Percentiles rank a stretch among this genome's conserved stretches.
phyloP scores from a whole-genome alignment of 495 filamentous ascomycete species.

The Penicillium cosmopolitanum region DNA sequence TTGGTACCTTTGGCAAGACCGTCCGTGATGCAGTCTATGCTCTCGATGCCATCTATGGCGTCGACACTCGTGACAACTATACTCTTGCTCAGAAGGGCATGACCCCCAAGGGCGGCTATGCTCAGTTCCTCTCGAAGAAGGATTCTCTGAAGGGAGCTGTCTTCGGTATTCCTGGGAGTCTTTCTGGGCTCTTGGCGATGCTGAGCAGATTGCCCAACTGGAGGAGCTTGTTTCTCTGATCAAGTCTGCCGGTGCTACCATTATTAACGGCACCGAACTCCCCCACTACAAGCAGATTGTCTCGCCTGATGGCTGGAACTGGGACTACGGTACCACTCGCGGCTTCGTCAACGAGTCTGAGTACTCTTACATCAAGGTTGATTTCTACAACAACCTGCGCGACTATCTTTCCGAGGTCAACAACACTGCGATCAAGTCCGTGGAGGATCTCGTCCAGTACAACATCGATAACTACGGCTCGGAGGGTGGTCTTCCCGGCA shows the following conservation, averaged over 20 bases:
- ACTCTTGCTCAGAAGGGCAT: constrained; percentile 57
- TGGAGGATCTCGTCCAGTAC: constrained; percentile 71
- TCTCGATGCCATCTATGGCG: constrained; percentile 67
- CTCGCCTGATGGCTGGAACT: constrained; percentile 67
- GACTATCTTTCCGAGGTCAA: constrained; percentile 65
- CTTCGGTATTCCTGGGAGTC: constrained; percentile 71
- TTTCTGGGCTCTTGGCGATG: constrained; percentile 64
- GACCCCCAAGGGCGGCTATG: constrained; percentile 58
- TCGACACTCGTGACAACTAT: constrained; percentile 62
- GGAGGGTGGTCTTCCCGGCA: constrained; percentile 69
- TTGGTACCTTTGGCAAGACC: constrained; percentile 67
- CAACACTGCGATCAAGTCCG: constrained; percentile 63
- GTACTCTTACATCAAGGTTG: constrained; percentile 71
- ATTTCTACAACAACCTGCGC: constrained; percentile 76
- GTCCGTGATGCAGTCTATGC: constrained; percentile 68
- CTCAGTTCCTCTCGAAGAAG: constrained; percentile 56
- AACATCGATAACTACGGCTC: constrained; percentile 66
- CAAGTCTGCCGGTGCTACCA: constrained; percentile 61
- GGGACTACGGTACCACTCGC: constrained; percentile 67
- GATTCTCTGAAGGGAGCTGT: constrained; percentile 59
- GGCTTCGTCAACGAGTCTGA: constrained; percentile 71
- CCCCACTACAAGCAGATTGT: constrained; percentile 63
- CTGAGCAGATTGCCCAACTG: constrained; percentile 55
- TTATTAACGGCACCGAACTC: constrained; percentile 73
- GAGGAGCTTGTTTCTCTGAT: constrained; percentile 58